Evolutionary conservation across 2,329 filamentous ascomycete species (phyloP), one percentile per base, ranked within the genome.

Genomic region (Fusarium mundagurra): DNA sequence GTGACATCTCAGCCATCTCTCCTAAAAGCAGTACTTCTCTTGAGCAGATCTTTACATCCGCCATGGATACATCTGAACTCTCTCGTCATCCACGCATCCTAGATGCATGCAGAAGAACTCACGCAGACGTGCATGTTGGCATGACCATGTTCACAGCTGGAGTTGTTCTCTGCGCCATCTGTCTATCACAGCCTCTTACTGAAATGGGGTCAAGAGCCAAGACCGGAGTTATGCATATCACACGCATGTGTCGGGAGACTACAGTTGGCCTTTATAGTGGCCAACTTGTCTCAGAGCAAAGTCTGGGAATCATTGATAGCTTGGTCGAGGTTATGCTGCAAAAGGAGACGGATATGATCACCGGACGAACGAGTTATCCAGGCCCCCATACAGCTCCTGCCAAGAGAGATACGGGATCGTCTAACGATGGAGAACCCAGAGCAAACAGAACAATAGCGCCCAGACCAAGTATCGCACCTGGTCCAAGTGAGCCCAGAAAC

Each of bases 11-110:
- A 5, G 20, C 6, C 7, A 41, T 24, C 0, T 17, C 33, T 0
- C 3, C 9, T 0, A 54, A 27, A 0, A 29, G 0, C 18, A 12
- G 3, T 0, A 3, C 34, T 0, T 54, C 51, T n/a, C 24, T 55
- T 0, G 11, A n/a, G 2, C 34, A 18, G 1, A 31, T 55, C 8
- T 55, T 55, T 11, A 14, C 20, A 0, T 55, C 34, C 8, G 51
- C 34, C 3, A 41, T n/a, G 14, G 24, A 55, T 4, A 55, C 51
- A 4, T 41, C 34, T 0, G 34, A 41, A 0, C 20, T 55, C 1
- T 55, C 11, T 3, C 34, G 8, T 0, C 6, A 55, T 18, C 51
- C 51, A 2, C 20, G 2, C 0, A 31, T 55, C 6, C 4, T 55
- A 10, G 51, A 55, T 2, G 34, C 34, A 0, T 55, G 34, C 10